phyloP scores from a whole-genome alignment of 768 basidiomycete genomes.

The Podaxis rugospora region DNA sequence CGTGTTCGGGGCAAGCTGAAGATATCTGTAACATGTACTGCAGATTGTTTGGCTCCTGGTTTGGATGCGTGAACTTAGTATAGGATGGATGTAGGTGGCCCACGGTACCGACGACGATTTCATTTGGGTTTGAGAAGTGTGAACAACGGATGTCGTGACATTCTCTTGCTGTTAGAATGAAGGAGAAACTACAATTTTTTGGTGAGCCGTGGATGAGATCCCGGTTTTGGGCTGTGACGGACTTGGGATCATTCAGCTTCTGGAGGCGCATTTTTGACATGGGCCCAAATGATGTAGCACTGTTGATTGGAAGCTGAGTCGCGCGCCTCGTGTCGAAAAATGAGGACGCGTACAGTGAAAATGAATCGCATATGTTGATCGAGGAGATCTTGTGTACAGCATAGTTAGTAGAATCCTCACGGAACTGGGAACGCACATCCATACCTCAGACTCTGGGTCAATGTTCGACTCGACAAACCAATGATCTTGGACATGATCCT shows the following conservation, averaged over 20 bases:
- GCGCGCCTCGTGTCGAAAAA: background rate
- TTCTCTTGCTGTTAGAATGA: background rate
- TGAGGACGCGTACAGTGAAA: background rate
- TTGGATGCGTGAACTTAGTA: slow-evolving; percentile 1
- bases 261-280: slow-evolving; percentile 8
- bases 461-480: slow-evolving; percentile 3
- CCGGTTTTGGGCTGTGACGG: background rate
- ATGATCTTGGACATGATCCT: background rate
- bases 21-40: slow-evolving; percentile 49
- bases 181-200: background rate
- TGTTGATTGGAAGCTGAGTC: slow-evolving; percentile 12
- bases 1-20: slow-evolving; percentile 30
- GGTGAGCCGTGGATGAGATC: background rate
- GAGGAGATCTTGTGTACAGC: slow-evolving; percentile 1
- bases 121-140: background rate
- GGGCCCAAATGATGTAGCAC: slow-evolving; percentile 5
- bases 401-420: background rate
- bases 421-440: background rate
- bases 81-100: background rate
- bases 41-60: slow-evolving; percentile 50
- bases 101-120: slow-evolving; percentile 1
- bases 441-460: background rate
- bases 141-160: slow-evolving; percentile 5
- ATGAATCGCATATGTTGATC: background rate
- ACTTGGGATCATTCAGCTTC: slow-evolving; percentile 2